phyloP scores from a whole-genome alignment of 2,329 filamentous ascomycete species.

The Fusarium humuli region DNA sequence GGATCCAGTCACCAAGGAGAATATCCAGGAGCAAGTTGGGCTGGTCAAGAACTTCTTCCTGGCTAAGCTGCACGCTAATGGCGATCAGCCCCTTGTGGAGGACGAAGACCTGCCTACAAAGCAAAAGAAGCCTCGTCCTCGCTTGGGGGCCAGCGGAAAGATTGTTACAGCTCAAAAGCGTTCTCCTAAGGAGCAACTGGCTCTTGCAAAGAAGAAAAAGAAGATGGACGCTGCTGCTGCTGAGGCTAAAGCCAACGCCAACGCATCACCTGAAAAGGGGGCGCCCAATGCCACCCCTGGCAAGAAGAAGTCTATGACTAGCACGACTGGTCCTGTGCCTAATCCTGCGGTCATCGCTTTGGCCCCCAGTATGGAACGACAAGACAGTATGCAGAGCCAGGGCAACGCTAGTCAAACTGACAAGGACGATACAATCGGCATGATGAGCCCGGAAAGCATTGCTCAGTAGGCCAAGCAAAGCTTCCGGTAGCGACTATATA shows the following conservation, averaged over 20 bases:
- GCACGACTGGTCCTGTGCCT: slow-evolving; percentile 53
- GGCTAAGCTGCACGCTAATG: slow-evolving; percentile 85
- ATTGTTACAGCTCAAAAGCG: slow-evolving; percentile 87
- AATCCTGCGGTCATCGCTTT: slow-evolving; percentile 57
- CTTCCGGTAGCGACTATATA: slow-evolving; percentile 20
- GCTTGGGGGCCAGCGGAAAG: slow-evolving; percentile 79
- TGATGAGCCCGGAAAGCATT: slow-evolving; percentile 88
- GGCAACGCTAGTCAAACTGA: slow-evolving; percentile 72
- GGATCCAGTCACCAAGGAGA: slow-evolving; percentile 83
- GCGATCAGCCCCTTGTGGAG: slow-evolving; percentile 84
- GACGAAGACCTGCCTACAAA: slow-evolving; percentile 95
- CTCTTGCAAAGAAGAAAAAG: slow-evolving; percentile 88
- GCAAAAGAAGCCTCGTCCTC: slow-evolving; percentile 80
- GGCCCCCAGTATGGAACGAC: slow-evolving; percentile 67
- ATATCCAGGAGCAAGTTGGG: slow-evolving; percentile 82
- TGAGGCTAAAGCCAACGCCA: slow-evolving; percentile 57
- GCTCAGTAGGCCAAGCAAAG: slow-evolving; percentile 54
- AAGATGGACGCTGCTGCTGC: slow-evolving; percentile 74
- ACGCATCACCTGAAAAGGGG: slow-evolving; percentile 52
- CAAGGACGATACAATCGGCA: slow-evolving; percentile 75
- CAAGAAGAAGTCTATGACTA: slow-evolving; percentile 64
- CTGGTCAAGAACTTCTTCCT: slow-evolving; percentile 93
- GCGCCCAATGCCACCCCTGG: slow-evolving; percentile 55
- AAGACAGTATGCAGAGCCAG: slow-evolving; percentile 68
- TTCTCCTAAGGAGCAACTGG: slow-evolving; percentile 83